Conservation (phyloP, 345 rosid species). For the Camelina laxa region DNA sequence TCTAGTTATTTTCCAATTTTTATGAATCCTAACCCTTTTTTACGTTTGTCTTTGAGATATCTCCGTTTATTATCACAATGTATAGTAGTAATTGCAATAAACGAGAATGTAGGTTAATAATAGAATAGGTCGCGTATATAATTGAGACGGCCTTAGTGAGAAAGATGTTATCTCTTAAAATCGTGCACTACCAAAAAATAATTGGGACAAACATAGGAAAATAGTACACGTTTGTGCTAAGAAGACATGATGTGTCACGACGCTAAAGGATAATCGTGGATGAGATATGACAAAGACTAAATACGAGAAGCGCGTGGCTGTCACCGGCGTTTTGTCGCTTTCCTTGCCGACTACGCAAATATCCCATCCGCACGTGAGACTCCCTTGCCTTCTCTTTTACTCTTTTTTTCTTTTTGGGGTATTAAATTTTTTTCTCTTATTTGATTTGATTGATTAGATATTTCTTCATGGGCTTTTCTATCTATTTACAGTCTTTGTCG, state of each 20-base stretch:
- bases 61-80: neutral
- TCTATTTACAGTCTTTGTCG: conserved; percentile 13
- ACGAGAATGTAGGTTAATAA: neutral
- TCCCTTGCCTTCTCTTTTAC: conserved; percentile 19
- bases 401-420: neutral
- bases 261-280: conserved; percentile 26
- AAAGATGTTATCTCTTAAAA: conserved; percentile 10
- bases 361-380: conserved; percentile 36
- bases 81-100: conserved; percentile 8
- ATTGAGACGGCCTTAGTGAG: conserved; percentile 8
- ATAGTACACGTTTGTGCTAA: conserved; percentile 19
- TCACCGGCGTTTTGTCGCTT: conserved; percentile 26
- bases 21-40: too few relatives aligned
- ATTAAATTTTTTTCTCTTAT: neutral
- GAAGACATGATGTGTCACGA: conserved; percentile 18
- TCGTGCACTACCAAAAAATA: neutral
- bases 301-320: conserved; percentile 18
- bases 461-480: neutral
- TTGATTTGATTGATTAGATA: conserved; percentile 23
- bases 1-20: conserved; percentile 2
- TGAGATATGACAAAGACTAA: neutral
- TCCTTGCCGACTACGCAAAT: conserved; percentile 29
- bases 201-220: conserved; percentile 12
- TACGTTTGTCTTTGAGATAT: too few relatives aligned
- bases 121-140: conserved; percentile 6